Percentiles rank a stretch among this genome's conserved stretches.
Conservation (phyloP, 805 yeast species). For the Nakazawaea ernobii region DNA sequence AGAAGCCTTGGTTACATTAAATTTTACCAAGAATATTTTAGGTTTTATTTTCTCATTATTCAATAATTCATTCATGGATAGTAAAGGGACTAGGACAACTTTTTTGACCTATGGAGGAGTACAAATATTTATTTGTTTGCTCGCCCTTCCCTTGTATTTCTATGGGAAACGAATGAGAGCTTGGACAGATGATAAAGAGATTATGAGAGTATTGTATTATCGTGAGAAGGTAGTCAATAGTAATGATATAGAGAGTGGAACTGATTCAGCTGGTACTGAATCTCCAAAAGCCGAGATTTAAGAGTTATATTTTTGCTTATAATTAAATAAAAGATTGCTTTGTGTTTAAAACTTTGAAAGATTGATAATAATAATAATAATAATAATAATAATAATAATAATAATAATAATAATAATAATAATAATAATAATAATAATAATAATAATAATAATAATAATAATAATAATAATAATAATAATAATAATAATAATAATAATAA, state of each 20-base stretch:
- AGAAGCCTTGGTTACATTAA: constrained; percentile 52
- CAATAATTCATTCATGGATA: constrained; percentile 39
- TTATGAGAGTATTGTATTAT: constrained; percentile 31
- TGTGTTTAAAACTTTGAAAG: background rate
- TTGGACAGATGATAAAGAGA: constrained; percentile 45
- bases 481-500: too few species aligned
- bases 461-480: too few species aligned
- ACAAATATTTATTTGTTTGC: constrained; percentile 41
- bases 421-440: too few species aligned
- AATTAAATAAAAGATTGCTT: background rate
- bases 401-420: too few species aligned
- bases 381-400: too few species aligned
- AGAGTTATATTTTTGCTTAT: too few species aligned
- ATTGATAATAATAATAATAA: too few species aligned
- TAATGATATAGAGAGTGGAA: background rate
- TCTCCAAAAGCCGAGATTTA: background rate
- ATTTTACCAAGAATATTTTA: constrained; percentile 45
- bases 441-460: too few species aligned
- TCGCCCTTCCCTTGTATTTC: constrained; percentile 45
- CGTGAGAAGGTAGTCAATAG: constrained; percentile 1
- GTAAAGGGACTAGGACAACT: constrained; percentile 37
- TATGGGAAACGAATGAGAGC: constrained; percentile 46
- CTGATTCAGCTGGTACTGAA: background rate
- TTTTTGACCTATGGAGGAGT: constrained; percentile 49
- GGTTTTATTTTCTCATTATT: constrained; percentile 55